Base-by-base conservation (phyloP, 1,284 basidiomycete genomes). In the Naganishia albida region DNA sequence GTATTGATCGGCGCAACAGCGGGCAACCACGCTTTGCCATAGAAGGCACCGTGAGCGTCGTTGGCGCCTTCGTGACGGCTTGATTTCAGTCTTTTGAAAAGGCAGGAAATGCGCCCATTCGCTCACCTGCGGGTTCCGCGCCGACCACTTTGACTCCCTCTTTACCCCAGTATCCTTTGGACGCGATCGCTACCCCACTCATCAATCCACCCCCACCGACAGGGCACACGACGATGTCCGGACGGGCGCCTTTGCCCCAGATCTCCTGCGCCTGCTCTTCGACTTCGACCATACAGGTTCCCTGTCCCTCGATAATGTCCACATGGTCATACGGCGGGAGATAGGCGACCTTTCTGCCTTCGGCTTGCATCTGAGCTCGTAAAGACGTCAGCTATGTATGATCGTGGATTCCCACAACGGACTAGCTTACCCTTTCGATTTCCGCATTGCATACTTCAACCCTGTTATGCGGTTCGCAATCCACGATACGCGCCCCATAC, bases 321-420 rank as follows among this genome's bases (percentile, higher is more conserved):
- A 70, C 70, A 55, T 73, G 72, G 54, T 73, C 71, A 43, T 73
- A 73, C 7, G 72, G 71, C 16, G 72, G 72, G 20, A 73, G 66
- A 18, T 70, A 62, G 7, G 70, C 64, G 0, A 71, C 72, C 12
- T 46, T 12, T 66, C 68, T 25, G 68, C 72, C 55, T 70, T 63
- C 25, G 7, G 46, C 55, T 53, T 44, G 20, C 7, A 57, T 44
- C 64, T 65, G 34, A 6, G 16, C 15, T 34, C 3, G 13, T n/a
- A n/a, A 18, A 7, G 0, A 13, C 43, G 16, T 62, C 50, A 52
- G 49, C 15, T 28, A 20, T 12, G 26, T n/a, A n/a, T n/a, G n/a
- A n/a, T n/a, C n/a, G n/a, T n/a, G n/a, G n/a, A n/a, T n/a, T n/a
- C n/a, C n/a, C n/a, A n/a, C n/a, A n/a, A n/a, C n/a, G 30, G 7